phyloP scores from a whole-genome alignment of 352 stramenopile species.

The Phytophthora pluvialis region DNA sequence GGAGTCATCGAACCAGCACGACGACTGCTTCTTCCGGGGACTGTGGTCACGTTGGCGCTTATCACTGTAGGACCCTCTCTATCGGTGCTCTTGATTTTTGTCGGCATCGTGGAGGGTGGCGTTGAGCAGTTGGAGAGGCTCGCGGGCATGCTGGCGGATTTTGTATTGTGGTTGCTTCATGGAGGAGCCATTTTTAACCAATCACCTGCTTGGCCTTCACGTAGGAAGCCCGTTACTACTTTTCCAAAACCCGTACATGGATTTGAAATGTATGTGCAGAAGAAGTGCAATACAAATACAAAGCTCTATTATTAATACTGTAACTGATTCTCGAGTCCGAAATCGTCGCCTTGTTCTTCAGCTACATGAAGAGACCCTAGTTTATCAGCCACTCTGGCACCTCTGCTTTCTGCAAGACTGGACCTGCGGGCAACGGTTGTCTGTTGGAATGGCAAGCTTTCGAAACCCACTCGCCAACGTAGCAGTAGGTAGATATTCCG shows the following conservation, averaged over 20 bases:
- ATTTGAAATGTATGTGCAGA: neutral
- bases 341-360: neutral
- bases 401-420: neutral
- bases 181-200: too few species aligned
- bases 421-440: neutral
- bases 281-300: neutral
- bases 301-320: neutral
- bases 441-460: neutral
- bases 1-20: too few species aligned
- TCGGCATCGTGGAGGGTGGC: too few species aligned
- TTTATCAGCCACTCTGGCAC: neutral
- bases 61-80: too few species aligned
- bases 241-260: neutral
- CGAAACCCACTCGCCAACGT: constrained; percentile 2
- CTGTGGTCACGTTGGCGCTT: too few species aligned
- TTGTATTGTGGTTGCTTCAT: too few species aligned
- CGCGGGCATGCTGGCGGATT: too few species aligned
- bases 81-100: too few species aligned
- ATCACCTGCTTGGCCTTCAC: too few species aligned
- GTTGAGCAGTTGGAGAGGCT: too few species aligned
- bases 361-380: neutral
- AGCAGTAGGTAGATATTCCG: neutral
- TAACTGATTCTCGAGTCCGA: neutral
- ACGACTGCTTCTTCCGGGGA: too few species aligned
- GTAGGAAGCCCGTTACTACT: too few species aligned